Evolutionary conservation across 768 basidiomycete species (phyloP), one percentile per base, ranked within the genome.

Genomic region (Phaeotremella fagi): DNA sequence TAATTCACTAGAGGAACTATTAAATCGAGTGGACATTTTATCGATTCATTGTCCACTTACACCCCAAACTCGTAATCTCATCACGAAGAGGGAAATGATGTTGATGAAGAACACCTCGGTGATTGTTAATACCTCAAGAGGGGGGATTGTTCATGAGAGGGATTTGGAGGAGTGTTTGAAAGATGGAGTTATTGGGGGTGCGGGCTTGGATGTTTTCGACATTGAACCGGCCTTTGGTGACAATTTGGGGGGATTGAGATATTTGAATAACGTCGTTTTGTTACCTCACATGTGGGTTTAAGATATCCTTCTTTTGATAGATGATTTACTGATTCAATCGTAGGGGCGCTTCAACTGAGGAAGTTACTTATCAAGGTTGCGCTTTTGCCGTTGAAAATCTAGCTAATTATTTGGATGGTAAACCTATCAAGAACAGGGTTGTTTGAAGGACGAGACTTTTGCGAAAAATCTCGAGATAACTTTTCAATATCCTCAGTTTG

Each of bases 101-200:
- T 48, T 60, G 52, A 71, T 75, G 63, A 69, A 70, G 37, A 11
- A 48, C 2, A 56, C 52, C 11, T 63, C 66, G 14, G 52, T 75
- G 12, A 37, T 76, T 24, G 53, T 76, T 35, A 77, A 77, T 61
- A 75, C 74, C 9, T 64, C 73, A 18, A 57, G 76, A 43, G 76
- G 76, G 1, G 75, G 70, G 12, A 65, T 74, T 12, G 54, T 74
- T 24, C 62, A 71, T 55, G 66, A 71, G 45, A 4, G 36, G 11
- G 70, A 61, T 2, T 45, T 74, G 36, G 59, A 43, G 24, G 16
- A 37, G 35, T 66, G 63, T 9, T 49, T 74, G 12, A 44, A 52
- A 23, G 33, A 44, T 2, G 65, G 63, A 0, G 27, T 37, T 42
- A 18, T 74, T 3, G 62, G 45, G 1, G 72, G 72, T 18, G 70